A percentile compares a stretch with the other conserved stretches of the same genome.
These are phyloP conservation scores for Cryphonectria japonica DNA, from an alignment of 2,329 filamentous ascomycete species.

Conservation along the genomic window DNA sequence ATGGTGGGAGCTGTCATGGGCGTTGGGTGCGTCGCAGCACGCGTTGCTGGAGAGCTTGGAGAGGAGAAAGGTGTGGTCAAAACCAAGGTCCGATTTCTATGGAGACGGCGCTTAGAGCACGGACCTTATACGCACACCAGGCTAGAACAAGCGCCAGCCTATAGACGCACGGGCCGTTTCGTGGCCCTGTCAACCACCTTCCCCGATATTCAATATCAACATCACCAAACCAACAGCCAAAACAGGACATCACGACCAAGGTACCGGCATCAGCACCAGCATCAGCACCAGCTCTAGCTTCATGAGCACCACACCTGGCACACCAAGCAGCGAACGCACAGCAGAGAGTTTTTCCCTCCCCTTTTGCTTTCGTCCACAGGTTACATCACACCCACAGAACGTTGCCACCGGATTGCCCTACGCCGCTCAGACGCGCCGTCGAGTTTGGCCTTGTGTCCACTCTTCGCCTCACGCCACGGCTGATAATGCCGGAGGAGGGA, in stretches of 20 bases:
- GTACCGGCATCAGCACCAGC: not conserved
- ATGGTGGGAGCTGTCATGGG: not conserved
- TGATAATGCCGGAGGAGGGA: not conserved
- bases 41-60: not conserved
- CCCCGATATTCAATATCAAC: conserved; percentile 13
- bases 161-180: conserved; percentile 4
- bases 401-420: not conserved
- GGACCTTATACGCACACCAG: not conserved
- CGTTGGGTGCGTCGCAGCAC: not conserved
- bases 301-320: not conserved
- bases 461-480: not conserved
- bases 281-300: no score
- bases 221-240: not conserved
- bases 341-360: no score
- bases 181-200: conserved; percentile 6
- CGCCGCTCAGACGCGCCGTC: not conserved
- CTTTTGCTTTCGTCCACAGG: not conserved
- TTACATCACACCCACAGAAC: not conserved
- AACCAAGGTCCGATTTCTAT: not conserved
- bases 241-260: not conserved
- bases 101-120: conserved; percentile 10
- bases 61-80: not conserved
- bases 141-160: conserved; percentile 1
- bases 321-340: not conserved
- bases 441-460: not conserved